Conservation (phyloP, 352 stramenopile genomes). For the Pythium vanterpoolii region DNA sequence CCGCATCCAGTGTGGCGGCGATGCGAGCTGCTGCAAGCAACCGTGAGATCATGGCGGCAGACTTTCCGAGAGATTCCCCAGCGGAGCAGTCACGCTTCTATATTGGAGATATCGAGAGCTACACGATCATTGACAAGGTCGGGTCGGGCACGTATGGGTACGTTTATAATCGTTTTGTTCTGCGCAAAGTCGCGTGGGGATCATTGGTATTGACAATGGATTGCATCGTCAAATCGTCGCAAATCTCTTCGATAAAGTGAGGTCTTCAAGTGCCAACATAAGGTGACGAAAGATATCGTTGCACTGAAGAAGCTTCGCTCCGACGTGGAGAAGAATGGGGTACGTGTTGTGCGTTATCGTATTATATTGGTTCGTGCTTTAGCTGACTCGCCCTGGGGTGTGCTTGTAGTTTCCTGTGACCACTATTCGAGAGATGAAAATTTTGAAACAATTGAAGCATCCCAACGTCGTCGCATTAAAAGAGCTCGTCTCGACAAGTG, state of each 20-base stretch:
- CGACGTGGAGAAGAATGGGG: slow-evolving; percentile 85
- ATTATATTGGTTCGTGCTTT: not conserved
- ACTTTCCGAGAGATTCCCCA: slow-evolving; percentile 32
- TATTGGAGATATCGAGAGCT: slow-evolving; percentile 82
- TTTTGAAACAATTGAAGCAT: slow-evolving; percentile 94
- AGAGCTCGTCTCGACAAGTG: slow-evolving; percentile 91
- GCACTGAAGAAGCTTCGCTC: slow-evolving; percentile 83
- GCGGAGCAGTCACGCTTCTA: slow-evolving; percentile 65
- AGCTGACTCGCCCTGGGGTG: not conserved
- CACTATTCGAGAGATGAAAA: slow-evolving; percentile 97
- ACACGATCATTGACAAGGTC: slow-evolving; percentile 88
- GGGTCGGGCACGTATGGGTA: slow-evolving; percentile 85
- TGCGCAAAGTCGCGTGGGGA: not conserved
- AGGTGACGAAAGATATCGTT: slow-evolving; percentile 84
- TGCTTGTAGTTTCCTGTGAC: slow-evolving; percentile 89
- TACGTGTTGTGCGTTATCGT: slow-evolving; percentile 25
- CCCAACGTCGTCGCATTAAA: slow-evolving; percentile 94
- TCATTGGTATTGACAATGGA: not conserved
- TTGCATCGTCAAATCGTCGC: not conserved
- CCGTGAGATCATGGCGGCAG: slow-evolving; percentile 59
- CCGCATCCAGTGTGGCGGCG: slow-evolving; percentile 61
- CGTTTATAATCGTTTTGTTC: slow-evolving; percentile 13
- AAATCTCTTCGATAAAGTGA: slow-evolving; percentile 31
- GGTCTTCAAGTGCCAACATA: slow-evolving; percentile 88
- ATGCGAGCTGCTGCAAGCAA: slow-evolving; percentile 72